Base-by-base conservation (phyloP, 257 asterid species). In the Rehmannia glutinosa region DNA sequence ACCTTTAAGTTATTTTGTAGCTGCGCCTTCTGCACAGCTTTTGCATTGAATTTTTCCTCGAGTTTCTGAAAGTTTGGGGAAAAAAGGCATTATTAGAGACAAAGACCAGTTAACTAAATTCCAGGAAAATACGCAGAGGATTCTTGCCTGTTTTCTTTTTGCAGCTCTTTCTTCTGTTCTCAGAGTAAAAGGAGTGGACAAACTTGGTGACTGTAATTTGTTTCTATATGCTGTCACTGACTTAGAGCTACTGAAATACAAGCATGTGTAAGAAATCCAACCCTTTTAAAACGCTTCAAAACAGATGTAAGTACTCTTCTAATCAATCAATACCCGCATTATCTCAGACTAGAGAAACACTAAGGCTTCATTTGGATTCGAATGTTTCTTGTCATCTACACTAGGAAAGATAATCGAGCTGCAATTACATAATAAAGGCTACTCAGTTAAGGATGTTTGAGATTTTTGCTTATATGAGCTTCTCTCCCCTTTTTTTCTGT, bases 81-180 rank as follows among this genome's bases (percentile, higher is more conserved):
- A 4, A 17, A 49, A 68, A 52, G 27, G 42, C 36, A 52, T 3
- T 3, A 11, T 52, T 21, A 52, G 9, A 36, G 30, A 35, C 25
- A 12, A 35, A 36, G 54, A 47, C 24, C 15, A 71, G 54, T 24
- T 50, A 28, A n/a, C 9, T 46, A 58, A 57, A n/a, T 53, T 39
- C 15, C 35, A 20, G 42, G 33, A 67, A 6, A 52, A 55, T 39
- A 38, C 20, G 11, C 23, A 12, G 4, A 30, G 23, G 57, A 49
- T 59, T 74, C 85, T 74, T 77, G 76, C 99, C 92, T 93, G 97
- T 76, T 93, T 93, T 71, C 99, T 86, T 76, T 78, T 87, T 55
- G 96, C 85, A 62, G 96, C 99, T 80, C 99, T 83, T 83, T 93
- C 97, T 84, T 90, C 97, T 23, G 99, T 93, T 65, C 97, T 83